Evolutionary conservation across 805 yeast genomes (phyloP).

Genomic region (Wickerhamiella brachini): DNA sequence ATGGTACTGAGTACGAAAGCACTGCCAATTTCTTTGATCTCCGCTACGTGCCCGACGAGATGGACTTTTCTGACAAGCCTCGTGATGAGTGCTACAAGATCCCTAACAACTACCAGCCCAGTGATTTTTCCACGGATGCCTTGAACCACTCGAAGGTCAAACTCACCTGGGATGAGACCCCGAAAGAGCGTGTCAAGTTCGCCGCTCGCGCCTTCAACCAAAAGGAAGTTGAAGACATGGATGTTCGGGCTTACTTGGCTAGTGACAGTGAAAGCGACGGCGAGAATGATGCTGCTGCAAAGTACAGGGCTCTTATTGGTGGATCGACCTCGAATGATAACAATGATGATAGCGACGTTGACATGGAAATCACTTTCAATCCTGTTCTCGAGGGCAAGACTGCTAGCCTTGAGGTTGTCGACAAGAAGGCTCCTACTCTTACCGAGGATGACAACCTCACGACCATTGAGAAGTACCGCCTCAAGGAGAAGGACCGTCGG

Average conservation of each 20-base stretch:
- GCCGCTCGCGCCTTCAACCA: constrained; percentile 74
- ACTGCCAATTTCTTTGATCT: constrained; percentile 90
- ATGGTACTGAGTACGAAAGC: constrained; percentile 90
- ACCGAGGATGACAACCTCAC: constrained; percentile 42
- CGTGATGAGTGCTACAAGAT: constrained; percentile 58
- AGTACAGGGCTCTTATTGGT: constrained; percentile 15
- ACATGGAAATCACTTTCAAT: constrained; percentile 91
- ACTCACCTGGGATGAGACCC: constrained; percentile 97
- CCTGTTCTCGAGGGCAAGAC: constrained; percentile 55
- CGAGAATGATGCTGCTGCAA: constrained; percentile 11
- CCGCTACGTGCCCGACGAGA: constrained; percentile 84
- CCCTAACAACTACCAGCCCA: constrained; percentile 71
- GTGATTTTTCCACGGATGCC: constrained; percentile 81
- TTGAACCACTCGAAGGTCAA: constrained; percentile 92
- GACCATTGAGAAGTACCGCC: constrained; percentile 63
- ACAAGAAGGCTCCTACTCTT: background rate
- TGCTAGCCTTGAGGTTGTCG: constrained; percentile 19
- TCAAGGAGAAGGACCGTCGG: constrained; percentile 89
- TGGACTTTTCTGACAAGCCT: constrained; percentile 61
- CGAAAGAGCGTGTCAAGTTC: constrained; percentile 67
- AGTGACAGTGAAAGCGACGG: constrained; percentile 23
- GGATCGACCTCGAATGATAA: constrained; percentile 19
- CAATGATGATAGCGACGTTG: constrained; percentile 39
- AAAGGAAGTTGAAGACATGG: constrained; percentile 45
- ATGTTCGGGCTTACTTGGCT: constrained; percentile 57